These are phyloP conservation scores for Termitomyces sp. DNA, from an alignment of 768 basidiomycete species.

Conservation along the genomic window DNA sequence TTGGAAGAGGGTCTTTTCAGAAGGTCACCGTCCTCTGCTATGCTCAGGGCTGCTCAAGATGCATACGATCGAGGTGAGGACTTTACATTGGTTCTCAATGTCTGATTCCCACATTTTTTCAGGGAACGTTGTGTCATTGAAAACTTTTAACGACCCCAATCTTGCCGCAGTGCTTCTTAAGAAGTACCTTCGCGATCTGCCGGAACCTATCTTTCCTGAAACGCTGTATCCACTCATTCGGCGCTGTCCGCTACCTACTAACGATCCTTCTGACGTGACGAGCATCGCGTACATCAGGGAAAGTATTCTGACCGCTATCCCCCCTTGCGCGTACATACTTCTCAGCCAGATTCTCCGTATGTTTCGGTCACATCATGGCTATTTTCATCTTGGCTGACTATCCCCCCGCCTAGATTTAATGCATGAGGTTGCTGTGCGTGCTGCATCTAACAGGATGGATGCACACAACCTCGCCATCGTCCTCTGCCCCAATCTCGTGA, in stretches of 20 bases:
- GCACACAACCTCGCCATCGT: slow-evolving; percentile 80
- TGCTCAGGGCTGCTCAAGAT: slow-evolving; percentile 71
- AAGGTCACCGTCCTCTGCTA: slow-evolving; percentile 66
- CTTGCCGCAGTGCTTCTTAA: slow-evolving; percentile 83
- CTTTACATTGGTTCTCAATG: background rate
- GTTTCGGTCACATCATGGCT: slow-evolving; percentile 15
- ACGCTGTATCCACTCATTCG: slow-evolving; percentile 56
- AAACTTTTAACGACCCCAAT: slow-evolving; percentile 72
- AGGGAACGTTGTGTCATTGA: slow-evolving; percentile 76
- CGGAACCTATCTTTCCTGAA: slow-evolving; percentile 75
- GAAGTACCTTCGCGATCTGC: slow-evolving; percentile 79
- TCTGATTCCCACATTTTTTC: slow-evolving; percentile 4
- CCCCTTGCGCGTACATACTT: slow-evolving; percentile 67
- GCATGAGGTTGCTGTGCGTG: slow-evolving; percentile 70
- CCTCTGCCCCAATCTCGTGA: slow-evolving; percentile 74
- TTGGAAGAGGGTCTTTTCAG: slow-evolving; percentile 78
- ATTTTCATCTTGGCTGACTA: background rate
- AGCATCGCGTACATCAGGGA: slow-evolving; percentile 65
- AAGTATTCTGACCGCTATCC: slow-evolving; percentile 58
- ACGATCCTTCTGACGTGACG: slow-evolving; percentile 49
- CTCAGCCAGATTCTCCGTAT: slow-evolving; percentile 63
- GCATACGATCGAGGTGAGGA: slow-evolving; percentile 75
- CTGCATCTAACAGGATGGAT: slow-evolving; percentile 72
- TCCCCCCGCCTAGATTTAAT: slow-evolving; percentile 50
- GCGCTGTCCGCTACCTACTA: slow-evolving; percentile 57